Conservation (phyloP, 108 stramenopile genomes). For the Nitzschia sp. region DNA sequence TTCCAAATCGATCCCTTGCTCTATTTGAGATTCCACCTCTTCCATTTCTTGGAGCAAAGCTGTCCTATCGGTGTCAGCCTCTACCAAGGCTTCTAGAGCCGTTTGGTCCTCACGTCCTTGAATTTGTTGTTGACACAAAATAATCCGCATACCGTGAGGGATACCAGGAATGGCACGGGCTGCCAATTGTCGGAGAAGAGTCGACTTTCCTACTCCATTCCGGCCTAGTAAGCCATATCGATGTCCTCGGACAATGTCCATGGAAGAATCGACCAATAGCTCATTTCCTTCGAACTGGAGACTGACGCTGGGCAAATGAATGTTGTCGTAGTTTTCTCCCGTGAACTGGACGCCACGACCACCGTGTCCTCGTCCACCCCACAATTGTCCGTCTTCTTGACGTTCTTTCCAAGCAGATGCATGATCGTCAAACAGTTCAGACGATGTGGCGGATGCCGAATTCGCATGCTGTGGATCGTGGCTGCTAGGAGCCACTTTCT, state of each 20-base stretch:
- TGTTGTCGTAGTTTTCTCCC: slow-evolving; percentile 42
- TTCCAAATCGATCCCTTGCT: slow-evolving; percentile 45
- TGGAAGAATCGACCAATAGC: slow-evolving; percentile 46
- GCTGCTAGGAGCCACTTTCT: not conserved
- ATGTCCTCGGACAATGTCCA: slow-evolving; percentile 56
- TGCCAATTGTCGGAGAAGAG: slow-evolving; percentile 74
- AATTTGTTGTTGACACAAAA: slow-evolving; percentile 84
- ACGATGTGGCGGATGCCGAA: not conserved
- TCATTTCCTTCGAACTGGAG: slow-evolving; percentile 54
- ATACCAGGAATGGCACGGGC: slow-evolving; percentile 75
- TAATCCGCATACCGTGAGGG: slow-evolving; percentile 70
- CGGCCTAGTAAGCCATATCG: slow-evolving; percentile 70
- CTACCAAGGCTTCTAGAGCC: slow-evolving; percentile 65
- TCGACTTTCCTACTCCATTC: slow-evolving; percentile 92
- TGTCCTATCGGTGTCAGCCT: slow-evolving; percentile 63
- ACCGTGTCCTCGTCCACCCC: slow-evolving; percentile 66
- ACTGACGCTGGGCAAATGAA: slow-evolving; percentile 49
- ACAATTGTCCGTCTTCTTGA: slow-evolving; percentile 31
- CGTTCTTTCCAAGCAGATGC: slow-evolving; percentile 57
- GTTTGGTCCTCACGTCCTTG: slow-evolving; percentile 67
- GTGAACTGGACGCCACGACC: slow-evolving; percentile 52
- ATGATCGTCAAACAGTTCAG: slow-evolving; percentile 46
- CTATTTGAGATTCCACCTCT: slow-evolving; percentile 54
- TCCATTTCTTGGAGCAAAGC: slow-evolving; percentile 61
- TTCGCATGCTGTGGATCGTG: not conserved